phyloP scores from a whole-genome alignment of 805 yeast genomes.

The Nakazawaea wickerhamii region DNA sequence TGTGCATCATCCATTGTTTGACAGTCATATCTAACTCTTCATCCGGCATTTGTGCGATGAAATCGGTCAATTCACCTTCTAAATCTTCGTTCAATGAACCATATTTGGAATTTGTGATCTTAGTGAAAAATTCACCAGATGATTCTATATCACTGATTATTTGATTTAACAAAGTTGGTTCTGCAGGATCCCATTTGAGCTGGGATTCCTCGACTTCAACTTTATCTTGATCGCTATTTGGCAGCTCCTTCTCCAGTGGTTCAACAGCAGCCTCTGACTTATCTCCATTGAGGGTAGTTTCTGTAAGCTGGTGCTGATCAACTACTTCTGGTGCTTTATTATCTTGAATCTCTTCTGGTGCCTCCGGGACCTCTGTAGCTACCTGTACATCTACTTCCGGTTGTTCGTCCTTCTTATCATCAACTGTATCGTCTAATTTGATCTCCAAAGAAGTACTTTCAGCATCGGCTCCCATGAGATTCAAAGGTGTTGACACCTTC shows the following conservation, averaged over 20 bases:
- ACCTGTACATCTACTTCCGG: not conserved
- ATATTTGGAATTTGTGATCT: constrained; percentile 30
- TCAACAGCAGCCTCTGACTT: not conserved
- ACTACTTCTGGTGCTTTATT: not conserved
- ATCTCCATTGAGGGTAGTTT: not conserved
- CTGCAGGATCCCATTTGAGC: constrained; percentile 10
- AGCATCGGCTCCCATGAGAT: not conserved
- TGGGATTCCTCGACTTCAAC: not conserved
- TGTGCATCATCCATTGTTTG: constrained; percentile 59
- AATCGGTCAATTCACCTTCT: constrained; percentile 60
- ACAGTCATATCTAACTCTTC: constrained; percentile 65
- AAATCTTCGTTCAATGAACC: constrained; percentile 48
- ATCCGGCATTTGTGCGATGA: constrained; percentile 64
- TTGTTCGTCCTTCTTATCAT: not conserved
- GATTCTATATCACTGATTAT: constrained; percentile 27
- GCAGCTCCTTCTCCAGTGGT: not conserved
- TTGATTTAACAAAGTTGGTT: constrained; percentile 2
- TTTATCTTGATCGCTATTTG: not conserved
- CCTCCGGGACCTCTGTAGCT: not conserved
- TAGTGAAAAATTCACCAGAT: constrained; percentile 30
- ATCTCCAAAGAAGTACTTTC: constrained; percentile 7
- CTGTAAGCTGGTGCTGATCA: not conserved
- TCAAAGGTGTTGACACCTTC: constrained; percentile 8
- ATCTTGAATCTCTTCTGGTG: not conserved
- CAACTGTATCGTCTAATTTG: no score